Evolutionary conservation across 192 early-diverging fungal genomes (phyloP), one percentile per base, ranked within the genome.

Genomic region (Paraglomus brasilianum): DNA sequence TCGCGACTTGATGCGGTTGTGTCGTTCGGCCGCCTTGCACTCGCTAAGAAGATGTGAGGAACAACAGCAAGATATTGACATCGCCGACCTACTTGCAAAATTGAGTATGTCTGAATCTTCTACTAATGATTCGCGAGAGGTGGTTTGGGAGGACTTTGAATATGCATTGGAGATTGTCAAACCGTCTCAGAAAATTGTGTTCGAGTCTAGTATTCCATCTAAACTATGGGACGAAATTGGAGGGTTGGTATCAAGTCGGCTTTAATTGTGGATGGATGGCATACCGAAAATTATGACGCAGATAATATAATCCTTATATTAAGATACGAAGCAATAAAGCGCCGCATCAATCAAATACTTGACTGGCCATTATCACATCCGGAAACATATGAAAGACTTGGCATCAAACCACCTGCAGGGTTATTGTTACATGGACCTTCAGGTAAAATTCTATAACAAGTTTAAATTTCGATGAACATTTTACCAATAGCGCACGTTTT

Each of bases 401-500:
- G 95, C 0, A 80, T 93, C 4, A 74, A 72, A 15, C 88, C 93
- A 6, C 89, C 93, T 0, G 79, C 87, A 10, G 96, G 96, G 5
- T 70, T 98, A n/a, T 72, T 98, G 40, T 81, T 98, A 5, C 91
- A 95, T 65, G 96, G 96, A 0, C 93, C 96, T 6, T 85, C 93
- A 19, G 95, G 92, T 85, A 78, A 21, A 66, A 47, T 47, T 44
- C 24, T 21, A n/a, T n/a, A n/a, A n/a, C n/a, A n/a, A n/a, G n/a
- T n/a, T n/a, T n/a, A n/a, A n/a, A 49, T 17, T 8, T 8, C 41
- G 42, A 47, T 40, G 42, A 17, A 14, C 19, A 41, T 5, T 24
- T 55, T n/a, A 44, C 43, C 14, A 40, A 1, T 39, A 21, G 5
- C 9, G 24, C 17, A 4, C 0, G 41, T 22, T 78, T 81, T 63